Evolutionary conservation across 2,329 filamentous ascomycete species (phyloP).

Genomic region (Cladophialophora carrionii): DNA sequence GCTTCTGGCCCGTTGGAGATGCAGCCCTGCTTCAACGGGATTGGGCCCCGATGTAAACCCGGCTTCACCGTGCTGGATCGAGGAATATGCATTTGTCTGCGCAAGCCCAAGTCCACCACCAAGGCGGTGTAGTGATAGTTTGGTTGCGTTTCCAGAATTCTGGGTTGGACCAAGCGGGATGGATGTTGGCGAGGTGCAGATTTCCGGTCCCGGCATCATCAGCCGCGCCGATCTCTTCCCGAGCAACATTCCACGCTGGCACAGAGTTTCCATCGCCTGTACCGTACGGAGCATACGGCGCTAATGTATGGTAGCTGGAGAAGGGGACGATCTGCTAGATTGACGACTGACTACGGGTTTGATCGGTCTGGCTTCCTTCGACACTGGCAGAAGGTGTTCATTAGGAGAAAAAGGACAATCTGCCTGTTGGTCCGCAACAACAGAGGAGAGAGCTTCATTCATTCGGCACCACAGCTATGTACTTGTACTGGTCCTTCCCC

Average conservation of each 20-base stretch:
- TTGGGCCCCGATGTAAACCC: not conserved
- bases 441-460: not conserved
- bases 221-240: not conserved
- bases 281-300: no score
- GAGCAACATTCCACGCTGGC: not conserved
- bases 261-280: no score
- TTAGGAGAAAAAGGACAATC: no score
- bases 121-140: not conserved
- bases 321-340: not conserved
- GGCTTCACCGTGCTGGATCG: not conserved
- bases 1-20: not conserved
- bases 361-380: not conserved
- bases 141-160: conserved; percentile 3
- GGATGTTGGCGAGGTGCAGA: conserved; percentile 12
- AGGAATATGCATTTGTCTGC: not conserved
- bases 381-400: not conserved
- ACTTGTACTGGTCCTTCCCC: not conserved
- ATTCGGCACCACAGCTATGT: not conserved
- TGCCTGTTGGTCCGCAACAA: no score
- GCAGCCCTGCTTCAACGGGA: not conserved
- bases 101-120: no score
- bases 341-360: not conserved
- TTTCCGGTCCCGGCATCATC: not conserved
- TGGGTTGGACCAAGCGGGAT: conserved; percentile 9
- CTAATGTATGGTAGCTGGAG: no score